Evolutionary conservation across 805 yeast genomes (phyloP).

Genomic region (Zygosaccharomyces rouxii): DNA sequence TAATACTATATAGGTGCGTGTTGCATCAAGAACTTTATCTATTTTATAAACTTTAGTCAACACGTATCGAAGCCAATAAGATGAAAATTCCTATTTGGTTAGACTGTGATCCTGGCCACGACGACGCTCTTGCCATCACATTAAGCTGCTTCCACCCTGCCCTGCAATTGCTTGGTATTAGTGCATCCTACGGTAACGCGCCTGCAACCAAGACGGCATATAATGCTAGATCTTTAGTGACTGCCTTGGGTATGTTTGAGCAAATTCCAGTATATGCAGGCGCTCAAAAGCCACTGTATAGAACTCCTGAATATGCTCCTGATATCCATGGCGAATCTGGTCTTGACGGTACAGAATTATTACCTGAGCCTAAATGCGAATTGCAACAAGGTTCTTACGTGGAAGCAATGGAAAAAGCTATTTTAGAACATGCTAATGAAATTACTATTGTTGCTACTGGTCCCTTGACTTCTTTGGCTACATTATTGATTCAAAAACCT

Average conservation of each 20-base stretch:
- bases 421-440: constrained; percentile 42
- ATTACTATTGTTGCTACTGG: constrained; percentile 71
- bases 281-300: constrained; percentile 50
- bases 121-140: constrained; percentile 74
- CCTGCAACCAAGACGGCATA: constrained; percentile 59
- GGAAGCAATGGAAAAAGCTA: constrained; percentile 41
- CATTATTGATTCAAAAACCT: constrained; percentile 52
- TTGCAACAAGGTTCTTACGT: constrained; percentile 37
- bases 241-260: constrained; percentile 45
- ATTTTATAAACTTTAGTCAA: neutral
- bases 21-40: neutral
- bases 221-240: constrained; percentile 63
- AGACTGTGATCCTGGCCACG: constrained; percentile 92
- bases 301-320: constrained; percentile 48
- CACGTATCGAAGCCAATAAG: neutral
- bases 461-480: constrained; percentile 67
- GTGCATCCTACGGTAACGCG: constrained; percentile 73
- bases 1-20: neutral
- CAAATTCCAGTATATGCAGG: constrained; percentile 67
- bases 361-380: constrained; percentile 45
- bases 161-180: constrained; percentile 59
- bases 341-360: constrained; percentile 64
- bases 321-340: constrained; percentile 74
- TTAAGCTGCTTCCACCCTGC: constrained; percentile 57
- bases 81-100: constrained; percentile 66